Conservation (phyloP, 306 rosid genomes). For the Lathyrus tuberosus region DNA sequence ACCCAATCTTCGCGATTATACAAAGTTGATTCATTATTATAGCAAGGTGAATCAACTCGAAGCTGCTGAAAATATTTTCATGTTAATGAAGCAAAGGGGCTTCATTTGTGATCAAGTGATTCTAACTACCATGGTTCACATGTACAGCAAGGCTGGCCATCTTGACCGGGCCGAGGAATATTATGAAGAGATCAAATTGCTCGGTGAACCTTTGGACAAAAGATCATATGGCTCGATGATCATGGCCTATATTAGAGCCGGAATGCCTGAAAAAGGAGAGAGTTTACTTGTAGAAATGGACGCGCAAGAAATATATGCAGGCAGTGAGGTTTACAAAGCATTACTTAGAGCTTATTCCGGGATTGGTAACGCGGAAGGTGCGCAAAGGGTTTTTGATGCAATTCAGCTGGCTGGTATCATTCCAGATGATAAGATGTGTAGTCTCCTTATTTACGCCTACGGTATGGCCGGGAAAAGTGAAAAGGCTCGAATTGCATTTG, state of each 20-base stretch:
- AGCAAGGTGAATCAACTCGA: slow-evolving; percentile 64
- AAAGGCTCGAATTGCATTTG: slow-evolving; percentile 64
- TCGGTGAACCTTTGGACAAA: slow-evolving; percentile 70
- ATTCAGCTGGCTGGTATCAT: slow-evolving; percentile 73
- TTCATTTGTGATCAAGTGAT: slow-evolving; percentile 76
- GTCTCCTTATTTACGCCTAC: slow-evolving; percentile 73
- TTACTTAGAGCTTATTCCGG: slow-evolving; percentile 75
- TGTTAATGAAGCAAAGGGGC: slow-evolving; percentile 66
- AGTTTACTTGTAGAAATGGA: slow-evolving; percentile 75
- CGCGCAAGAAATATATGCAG: slow-evolving; percentile 65
- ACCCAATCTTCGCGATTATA: slow-evolving; percentile 70
- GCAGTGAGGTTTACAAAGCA: slow-evolving; percentile 90
- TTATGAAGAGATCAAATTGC: slow-evolving; percentile 80
- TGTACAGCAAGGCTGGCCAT: slow-evolving; percentile 80
- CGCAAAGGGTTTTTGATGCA: slow-evolving; percentile 83
- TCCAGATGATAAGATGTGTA: slow-evolving; percentile 78
- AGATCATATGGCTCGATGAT: slow-evolving; percentile 87
- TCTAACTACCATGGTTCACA: slow-evolving; percentile 77
- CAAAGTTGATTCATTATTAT: slow-evolving; percentile 72
- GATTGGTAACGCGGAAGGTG: slow-evolving; percentile 69
- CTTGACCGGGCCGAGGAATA: slow-evolving; percentile 65
- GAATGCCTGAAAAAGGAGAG: slow-evolving; percentile 72
- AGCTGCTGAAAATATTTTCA: slow-evolving; percentile 69
- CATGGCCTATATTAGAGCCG: slow-evolving; percentile 86
- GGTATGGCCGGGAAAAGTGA: slow-evolving; percentile 60